Conservation (phyloP, 441 rosid species). For the Euphorbia schlechtendalii region DNA sequence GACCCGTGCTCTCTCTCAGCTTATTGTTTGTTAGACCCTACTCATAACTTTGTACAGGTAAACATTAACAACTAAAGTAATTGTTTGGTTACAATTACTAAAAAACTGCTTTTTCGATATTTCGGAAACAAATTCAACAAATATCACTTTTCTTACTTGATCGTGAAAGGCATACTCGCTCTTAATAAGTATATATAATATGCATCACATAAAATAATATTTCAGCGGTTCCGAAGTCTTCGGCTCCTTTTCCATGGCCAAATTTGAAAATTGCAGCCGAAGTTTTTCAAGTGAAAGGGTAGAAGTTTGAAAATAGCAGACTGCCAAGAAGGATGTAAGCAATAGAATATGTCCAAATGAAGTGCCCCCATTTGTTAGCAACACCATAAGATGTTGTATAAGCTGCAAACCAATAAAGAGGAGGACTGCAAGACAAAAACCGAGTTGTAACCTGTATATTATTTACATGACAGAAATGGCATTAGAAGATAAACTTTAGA, state of each 20-base stretch:
- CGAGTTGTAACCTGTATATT: constrained; percentile 74
- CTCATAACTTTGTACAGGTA: no score
- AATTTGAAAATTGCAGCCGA: not conserved
- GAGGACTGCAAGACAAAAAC: constrained; percentile 79
- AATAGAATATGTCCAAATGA: constrained; percentile 57
- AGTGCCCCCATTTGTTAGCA: constrained; percentile 47
- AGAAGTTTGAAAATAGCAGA: constrained; percentile 85
- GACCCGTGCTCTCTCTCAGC: no score
- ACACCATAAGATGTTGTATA: constrained; percentile 31
- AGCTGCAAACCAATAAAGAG: constrained; percentile 85
- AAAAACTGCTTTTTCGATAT: no score
- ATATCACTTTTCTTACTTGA: no score
- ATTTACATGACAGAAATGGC: not conserved
- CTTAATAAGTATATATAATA: no score
- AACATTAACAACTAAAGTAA: no score
- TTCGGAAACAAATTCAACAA: no score
- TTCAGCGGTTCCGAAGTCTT: no score
- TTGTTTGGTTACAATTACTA: no score
- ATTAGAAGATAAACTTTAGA: not conserved
- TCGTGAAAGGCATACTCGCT: no score
- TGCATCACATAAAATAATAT: no score
- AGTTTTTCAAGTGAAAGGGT: constrained; percentile 69
- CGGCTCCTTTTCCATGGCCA: not conserved
- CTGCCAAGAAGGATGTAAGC: constrained; percentile 80
- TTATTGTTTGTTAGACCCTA: no score